A percentile compares a stretch with the other conserved stretches of the same genome.
Evolutionary conservation across 23 red algal species (phyloP).

Genomic region (Gracilaria domingensis): DNA sequence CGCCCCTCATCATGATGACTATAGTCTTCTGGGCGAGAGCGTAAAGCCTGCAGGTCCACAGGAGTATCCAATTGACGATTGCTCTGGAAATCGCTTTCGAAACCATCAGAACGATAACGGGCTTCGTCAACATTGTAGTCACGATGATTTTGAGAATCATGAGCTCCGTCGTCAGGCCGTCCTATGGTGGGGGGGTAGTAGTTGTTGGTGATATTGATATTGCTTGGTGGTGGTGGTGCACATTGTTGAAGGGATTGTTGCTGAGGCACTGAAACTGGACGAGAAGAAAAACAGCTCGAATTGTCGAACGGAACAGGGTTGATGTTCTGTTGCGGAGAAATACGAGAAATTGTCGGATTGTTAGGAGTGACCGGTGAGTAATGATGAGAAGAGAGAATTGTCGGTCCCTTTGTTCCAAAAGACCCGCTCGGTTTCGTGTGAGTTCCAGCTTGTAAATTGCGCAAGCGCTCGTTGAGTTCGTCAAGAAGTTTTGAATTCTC

Average conservation of each 20-base stretch:
- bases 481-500: constrained; percentile 40
- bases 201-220: constrained; percentile 69
- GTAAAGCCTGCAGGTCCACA: not conserved
- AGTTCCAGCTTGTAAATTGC: constrained; percentile 3
- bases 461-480: constrained; percentile 29
- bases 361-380: constrained; percentile 59
- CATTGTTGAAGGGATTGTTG: constrained; percentile 5
- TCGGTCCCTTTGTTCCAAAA: not conserved
- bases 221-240: constrained; percentile 10
- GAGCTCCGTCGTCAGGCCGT: constrained; percentile 1
- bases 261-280: not conserved
- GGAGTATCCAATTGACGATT: not conserved
- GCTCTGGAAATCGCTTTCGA: not conserved
- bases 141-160: constrained; percentile 2
- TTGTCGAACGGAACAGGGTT: constrained; percentile 16
- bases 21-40: constrained; percentile 13
- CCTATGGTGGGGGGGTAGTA: constrained; percentile 45
- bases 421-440: not conserved
- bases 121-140: not conserved
- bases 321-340: not conserved
- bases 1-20: not conserved
- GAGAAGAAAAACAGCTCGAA: constrained; percentile 14
- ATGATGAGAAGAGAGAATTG: not conserved
- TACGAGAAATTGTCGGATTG: constrained; percentile 18
- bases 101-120: not conserved